phyloP scores from a whole-genome alignment of 352 stramenopile genomes.

The Phytophthora agathidicida region DNA sequence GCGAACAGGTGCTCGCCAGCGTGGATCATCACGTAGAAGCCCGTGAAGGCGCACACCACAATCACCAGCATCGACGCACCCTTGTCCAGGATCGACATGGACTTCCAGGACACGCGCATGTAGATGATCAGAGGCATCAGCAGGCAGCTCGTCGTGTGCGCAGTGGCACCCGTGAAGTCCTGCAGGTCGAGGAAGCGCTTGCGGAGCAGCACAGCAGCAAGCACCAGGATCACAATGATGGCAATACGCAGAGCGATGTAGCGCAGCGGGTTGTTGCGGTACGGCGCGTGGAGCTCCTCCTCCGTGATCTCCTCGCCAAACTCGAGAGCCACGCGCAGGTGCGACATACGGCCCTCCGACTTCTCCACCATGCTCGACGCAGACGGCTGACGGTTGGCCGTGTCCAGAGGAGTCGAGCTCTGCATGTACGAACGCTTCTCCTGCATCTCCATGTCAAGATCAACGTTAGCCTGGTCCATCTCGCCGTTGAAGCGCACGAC shows the following conservation, averaged over 20 bases:
- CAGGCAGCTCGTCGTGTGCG: slow-evolving; percentile 57
- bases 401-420: slow-evolving; percentile 22
- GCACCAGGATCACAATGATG: slow-evolving; percentile 46
- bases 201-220: slow-evolving; percentile 41
- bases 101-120: slow-evolving; percentile 49
- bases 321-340: slow-evolving; percentile 30
- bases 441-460: slow-evolving; percentile 15
- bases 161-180: slow-evolving; percentile 57
- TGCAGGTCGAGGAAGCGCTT: slow-evolving; percentile 57
- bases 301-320: slow-evolving; percentile 38
- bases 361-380: slow-evolving; percentile 21
- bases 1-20: slow-evolving; percentile 59
- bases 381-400: slow-evolving; percentile 22
- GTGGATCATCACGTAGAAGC: slow-evolving; percentile 59
- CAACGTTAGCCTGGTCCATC: slow-evolving; percentile 8
- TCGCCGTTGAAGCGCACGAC: slow-evolving; percentile 14
- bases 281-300: slow-evolving; percentile 22
- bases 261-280: slow-evolving; percentile 18
- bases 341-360: too few species aligned
- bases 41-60: slow-evolving; percentile 49
- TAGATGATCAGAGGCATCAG: slow-evolving; percentile 59
- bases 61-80: slow-evolving; percentile 42
- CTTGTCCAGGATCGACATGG: slow-evolving; percentile 53
- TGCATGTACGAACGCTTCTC: slow-evolving; percentile 30
- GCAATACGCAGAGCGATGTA: slow-evolving; percentile 25